Base-by-base conservation (phyloP, 345 rosid species). In the Iberis pinnata region DNA sequence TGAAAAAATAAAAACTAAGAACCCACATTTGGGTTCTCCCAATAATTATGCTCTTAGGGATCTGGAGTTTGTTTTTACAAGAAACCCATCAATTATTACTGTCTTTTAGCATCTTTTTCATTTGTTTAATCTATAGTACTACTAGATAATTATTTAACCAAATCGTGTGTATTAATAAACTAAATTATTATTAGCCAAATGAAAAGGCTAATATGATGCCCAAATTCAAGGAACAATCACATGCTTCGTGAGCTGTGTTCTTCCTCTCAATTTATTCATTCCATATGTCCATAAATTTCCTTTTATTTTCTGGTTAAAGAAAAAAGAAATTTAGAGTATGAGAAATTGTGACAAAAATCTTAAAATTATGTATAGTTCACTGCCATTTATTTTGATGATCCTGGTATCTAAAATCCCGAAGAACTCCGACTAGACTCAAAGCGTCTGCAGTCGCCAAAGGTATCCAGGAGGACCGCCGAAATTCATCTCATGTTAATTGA, bases 201-300 rank as follows among this genome's bases (percentile, higher is more conserved):
- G 60, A 43, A 37, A 51, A 36, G 26, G 64, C 59, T 51, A 26
- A 36, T 20, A 27, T 50, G 53, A 49, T 57, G 58, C 47, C 64
- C 70, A 66, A 4, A 58, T 58, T 66, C 47, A 66, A 16, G 65
- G 70, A 66, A 58, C 65, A 44, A 12, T 46, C 65, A 66, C 65
- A 45, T 58, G 65, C 36, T 44, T 66, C 35, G 22, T 58, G 70
- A 66, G 49, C 49, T 66, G 70, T 57, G 57, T 58, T 65, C 33
- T 19, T 31, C 37, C 50, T 49, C 29, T 39, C 36, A 44, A 42
- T 18, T 63, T 45, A 53, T 63, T 38, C 48, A 54, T 55, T 55
- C 50, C 15, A 40, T 29, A 11, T 12, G 49, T 51, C 27, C 37
- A 33, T 51, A 18, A 12, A 31, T 49, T 15, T n/a, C 31, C 26